These are phyloP conservation scores for Backusella tuberculispora DNA, from an alignment of 192 early-diverging fungal species.

Conservation along the genomic window DNA sequence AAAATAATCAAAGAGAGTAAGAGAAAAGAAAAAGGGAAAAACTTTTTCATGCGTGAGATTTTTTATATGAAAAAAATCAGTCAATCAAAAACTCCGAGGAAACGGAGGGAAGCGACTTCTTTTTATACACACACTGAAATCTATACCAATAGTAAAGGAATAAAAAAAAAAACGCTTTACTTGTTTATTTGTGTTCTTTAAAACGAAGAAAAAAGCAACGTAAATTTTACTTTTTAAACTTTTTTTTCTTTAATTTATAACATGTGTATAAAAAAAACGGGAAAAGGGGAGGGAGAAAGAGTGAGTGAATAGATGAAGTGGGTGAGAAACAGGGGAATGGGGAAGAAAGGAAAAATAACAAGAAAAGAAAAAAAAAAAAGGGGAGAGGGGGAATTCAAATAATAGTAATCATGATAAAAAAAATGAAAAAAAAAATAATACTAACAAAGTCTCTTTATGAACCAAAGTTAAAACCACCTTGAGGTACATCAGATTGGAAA, in stretches of 20 bases:
- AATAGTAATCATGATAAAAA: neutral
- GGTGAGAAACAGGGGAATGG: neutral
- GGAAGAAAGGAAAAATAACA: neutral
- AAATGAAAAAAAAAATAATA: neutral
- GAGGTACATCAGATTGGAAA: conserved; percentile 67
- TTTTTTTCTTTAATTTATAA: too few relatives aligned
- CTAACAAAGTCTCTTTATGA: neutral
- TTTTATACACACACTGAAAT: too few relatives aligned
- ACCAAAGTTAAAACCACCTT: conserved; percentile 86
- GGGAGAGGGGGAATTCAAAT: neutral
- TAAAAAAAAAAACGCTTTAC: too few relatives aligned
- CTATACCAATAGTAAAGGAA: too few relatives aligned
- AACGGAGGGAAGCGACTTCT: neutral
- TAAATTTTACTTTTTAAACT: too few relatives aligned
- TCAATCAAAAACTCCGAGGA: neutral
- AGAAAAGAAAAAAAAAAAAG: neutral
- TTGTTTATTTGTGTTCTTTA: too few relatives aligned
- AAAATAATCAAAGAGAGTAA: neutral
- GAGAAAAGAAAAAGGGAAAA: neutral
- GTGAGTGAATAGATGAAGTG: too few relatives aligned
- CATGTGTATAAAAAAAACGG: too few relatives aligned
- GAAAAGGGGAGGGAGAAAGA: too few relatives aligned
- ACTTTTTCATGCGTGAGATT: conserved; percentile 16
- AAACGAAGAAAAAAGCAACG: too few relatives aligned
- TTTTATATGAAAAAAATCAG: neutral